phyloP scores from a whole-genome alignment of 2,329 filamentous ascomycete species.

The Phaeomoniella chlamydospora region DNA sequence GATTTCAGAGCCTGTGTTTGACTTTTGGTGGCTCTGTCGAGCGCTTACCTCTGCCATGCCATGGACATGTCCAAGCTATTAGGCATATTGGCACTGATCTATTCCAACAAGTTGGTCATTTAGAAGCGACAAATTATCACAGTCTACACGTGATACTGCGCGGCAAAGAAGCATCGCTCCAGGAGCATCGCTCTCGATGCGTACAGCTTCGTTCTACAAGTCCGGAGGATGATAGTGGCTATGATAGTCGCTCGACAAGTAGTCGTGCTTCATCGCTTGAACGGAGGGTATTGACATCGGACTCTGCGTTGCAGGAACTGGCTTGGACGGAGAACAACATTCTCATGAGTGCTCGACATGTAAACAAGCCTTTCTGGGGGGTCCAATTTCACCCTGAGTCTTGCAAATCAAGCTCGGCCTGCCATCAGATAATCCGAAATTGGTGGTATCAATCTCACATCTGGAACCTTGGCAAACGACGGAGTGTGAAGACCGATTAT shows the following conservation, averaged over 20 bases:
- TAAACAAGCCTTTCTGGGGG: slow-evolving; percentile 61
- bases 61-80: slow-evolving; percentile 65
- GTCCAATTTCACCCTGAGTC: slow-evolving; percentile 88
- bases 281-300: background rate
- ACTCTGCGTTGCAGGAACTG: slow-evolving; percentile 34
- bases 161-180: background rate
- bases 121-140: slow-evolving; percentile 55
- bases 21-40: slow-evolving; percentile 53
- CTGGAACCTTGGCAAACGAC: slow-evolving; percentile 38
- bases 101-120: slow-evolving; percentile 44
- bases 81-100: slow-evolving; percentile 47
- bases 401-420: slow-evolving; percentile 57
- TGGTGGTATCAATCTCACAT: slow-evolving; percentile 56
- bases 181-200: background rate
- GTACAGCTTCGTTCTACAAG: background rate
- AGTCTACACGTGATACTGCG: slow-evolving; percentile 8
- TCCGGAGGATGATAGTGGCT: background rate
- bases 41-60: slow-evolving; percentile 56
- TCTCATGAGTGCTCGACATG: slow-evolving; percentile 66
- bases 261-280: background rate
- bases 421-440: slow-evolving; percentile 48
- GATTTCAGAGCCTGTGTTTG: slow-evolving; percentile 68
- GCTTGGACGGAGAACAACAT: slow-evolving; percentile 46
- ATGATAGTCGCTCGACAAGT: background rate
- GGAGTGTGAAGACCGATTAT: background rate